Conservation (phyloP, 1,284 basidiomycete genomes). For the Ganoderma boninense region DNA sequence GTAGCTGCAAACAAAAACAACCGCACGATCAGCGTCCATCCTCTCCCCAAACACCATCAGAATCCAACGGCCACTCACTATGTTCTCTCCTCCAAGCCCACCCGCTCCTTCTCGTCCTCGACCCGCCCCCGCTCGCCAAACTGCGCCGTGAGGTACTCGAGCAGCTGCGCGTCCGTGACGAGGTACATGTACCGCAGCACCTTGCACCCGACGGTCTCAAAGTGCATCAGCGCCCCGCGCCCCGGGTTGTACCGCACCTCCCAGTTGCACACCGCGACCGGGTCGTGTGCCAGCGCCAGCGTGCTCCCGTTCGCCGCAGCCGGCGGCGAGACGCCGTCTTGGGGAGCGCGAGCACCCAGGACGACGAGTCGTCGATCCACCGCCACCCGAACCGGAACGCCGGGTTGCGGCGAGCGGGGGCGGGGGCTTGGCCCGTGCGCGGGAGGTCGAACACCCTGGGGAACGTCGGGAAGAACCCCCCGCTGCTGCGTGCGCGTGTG, state of each 20-base stretch:
- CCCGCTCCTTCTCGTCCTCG: constrained; percentile 23
- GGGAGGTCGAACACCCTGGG: constrained; percentile 2
- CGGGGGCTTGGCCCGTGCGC: background rate
- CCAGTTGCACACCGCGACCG: constrained; percentile 32
- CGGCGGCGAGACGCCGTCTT: constrained; percentile 28
- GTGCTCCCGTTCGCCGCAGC: constrained; percentile 21
- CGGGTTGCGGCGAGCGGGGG: constrained; percentile 9
- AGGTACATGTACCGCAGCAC: constrained; percentile 29
- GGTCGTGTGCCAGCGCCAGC: constrained; percentile 25
- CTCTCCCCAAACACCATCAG: background rate
- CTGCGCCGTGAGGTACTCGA: constrained; percentile 16
- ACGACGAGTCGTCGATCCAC: constrained; percentile 36
- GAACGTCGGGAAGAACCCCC: background rate
- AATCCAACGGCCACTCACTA: constrained; percentile 19
- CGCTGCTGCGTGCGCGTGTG: background rate
- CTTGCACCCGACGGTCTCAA: constrained; percentile 24
- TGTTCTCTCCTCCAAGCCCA: constrained; percentile 28
- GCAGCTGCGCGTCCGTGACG: constrained; percentile 27
- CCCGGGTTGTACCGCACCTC: constrained; percentile 26
- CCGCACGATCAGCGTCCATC: background rate
- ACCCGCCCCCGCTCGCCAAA: constrained; percentile 17
- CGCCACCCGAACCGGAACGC: constrained; percentile 33
- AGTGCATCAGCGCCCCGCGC: constrained; percentile 24
- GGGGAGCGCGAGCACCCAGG: constrained; percentile 34
- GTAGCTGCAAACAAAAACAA: constrained; percentile 14